Evolutionary conservation across 2,329 filamentous ascomycete species (phyloP).

Genomic region (Exophiala mesophila): DNA sequence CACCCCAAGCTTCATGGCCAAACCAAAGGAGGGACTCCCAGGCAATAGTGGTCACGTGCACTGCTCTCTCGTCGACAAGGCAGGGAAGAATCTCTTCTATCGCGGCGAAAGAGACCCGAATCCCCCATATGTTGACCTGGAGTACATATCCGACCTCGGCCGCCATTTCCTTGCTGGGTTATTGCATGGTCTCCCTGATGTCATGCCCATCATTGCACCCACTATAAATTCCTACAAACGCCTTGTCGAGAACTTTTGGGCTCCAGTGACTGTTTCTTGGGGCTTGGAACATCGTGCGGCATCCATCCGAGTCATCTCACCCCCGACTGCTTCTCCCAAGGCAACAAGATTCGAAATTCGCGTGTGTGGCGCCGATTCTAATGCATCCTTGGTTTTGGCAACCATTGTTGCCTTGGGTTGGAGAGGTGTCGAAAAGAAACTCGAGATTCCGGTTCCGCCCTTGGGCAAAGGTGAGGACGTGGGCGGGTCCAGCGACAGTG

Average conservation of each 20-base stretch:
- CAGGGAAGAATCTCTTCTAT: slow-evolving; percentile 79
- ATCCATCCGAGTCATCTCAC: slow-evolving; percentile 82
- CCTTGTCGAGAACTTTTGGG: slow-evolving; percentile 98
- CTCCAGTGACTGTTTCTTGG: slow-evolving; percentile 95
- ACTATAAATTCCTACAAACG: slow-evolving; percentile 98
- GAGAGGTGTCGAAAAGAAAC: slow-evolving; percentile 87
- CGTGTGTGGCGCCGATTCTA: slow-evolving; percentile 89
- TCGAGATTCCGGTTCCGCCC: slow-evolving; percentile 75
- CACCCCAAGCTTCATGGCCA: slow-evolving; percentile 98
- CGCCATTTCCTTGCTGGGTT: slow-evolving; percentile 90
- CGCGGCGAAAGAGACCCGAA: slow-evolving; percentile 67
- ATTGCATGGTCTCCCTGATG: slow-evolving; percentile 79
- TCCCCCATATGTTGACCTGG: slow-evolving; percentile 69
- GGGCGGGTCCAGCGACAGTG: slow-evolving; percentile 65
- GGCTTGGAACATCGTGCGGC: slow-evolving; percentile 91
- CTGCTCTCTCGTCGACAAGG: slow-evolving; percentile 73
- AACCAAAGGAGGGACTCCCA: slow-evolving; percentile 82
- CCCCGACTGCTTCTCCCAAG: slow-evolving; percentile 76
- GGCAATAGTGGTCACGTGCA: slow-evolving; percentile 97
- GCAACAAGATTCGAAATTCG: slow-evolving; percentile 90
- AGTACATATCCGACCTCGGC: slow-evolving; percentile 77
- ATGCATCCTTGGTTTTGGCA: slow-evolving; percentile 79
- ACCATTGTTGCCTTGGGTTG: slow-evolving; percentile 84
- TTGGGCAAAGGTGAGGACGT: slow-evolving; percentile 81
- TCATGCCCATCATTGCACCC: slow-evolving; percentile 92